Evolutionary conservation across 768 basidiomycete species (phyloP).

Genomic region (Serendipita vermifera): DNA sequence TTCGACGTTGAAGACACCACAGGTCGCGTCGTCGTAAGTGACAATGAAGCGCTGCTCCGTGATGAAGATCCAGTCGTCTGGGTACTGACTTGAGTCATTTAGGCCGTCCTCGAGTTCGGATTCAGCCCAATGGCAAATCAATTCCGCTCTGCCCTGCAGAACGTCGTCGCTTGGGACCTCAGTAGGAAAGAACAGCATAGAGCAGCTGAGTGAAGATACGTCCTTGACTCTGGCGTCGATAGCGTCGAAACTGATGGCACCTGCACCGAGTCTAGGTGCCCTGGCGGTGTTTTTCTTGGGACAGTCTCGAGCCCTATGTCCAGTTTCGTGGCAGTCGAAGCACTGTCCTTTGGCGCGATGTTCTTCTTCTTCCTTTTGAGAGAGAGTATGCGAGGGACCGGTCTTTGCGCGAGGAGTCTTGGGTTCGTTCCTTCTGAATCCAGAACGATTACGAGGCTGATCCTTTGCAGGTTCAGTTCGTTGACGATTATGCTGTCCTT

Average conservation of each 20-base stretch:
- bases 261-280: background rate
- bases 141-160: background rate
- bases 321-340: constrained; percentile 21
- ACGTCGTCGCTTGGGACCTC: background rate
- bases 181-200: background rate
- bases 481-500: background rate
- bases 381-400: background rate
- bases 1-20: background rate
- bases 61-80: too few relatives aligned
- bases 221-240: background rate
- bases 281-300: constrained; percentile 17
- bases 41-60: background rate
- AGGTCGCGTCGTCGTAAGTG: too few relatives aligned
- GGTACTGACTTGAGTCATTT: background rate
- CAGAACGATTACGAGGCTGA: background rate
- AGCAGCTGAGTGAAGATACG: background rate
- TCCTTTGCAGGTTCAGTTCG: background rate
- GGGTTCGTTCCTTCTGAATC: background rate
- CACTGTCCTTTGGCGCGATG: constrained; percentile 18
- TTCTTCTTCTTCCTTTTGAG: background rate
- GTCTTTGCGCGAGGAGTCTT: background rate
- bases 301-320: constrained; percentile 24
- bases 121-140: background rate
- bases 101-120: background rate
- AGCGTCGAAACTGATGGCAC: background rate